A percentile compares a stretch with the other conserved stretches of the same genome.
phyloP scores from a whole-genome alignment of 768 basidiomycete species.

The Termitomyces sp. region DNA sequence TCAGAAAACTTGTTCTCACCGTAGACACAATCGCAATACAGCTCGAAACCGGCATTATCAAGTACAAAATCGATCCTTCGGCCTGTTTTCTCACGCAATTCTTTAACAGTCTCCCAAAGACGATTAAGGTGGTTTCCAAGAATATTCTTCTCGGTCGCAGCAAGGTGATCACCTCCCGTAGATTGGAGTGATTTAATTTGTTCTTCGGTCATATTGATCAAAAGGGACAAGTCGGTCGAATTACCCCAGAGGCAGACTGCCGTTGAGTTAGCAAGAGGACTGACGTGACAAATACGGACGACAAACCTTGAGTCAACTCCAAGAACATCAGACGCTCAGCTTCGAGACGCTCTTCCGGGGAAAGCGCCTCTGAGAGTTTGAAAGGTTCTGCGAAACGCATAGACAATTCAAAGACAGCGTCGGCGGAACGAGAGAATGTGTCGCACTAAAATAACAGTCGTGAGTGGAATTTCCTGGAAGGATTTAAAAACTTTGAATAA shows the following conservation, averaged over 20 bases:
- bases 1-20: slow-evolving; percentile 39
- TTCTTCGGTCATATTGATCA: slow-evolving; percentile 98
- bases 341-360: slow-evolving; percentile 56
- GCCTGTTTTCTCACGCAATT: slow-evolving; percentile 64
- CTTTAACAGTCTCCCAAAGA: slow-evolving; percentile 73
- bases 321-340: slow-evolving; percentile 84
- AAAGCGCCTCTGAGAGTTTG: slow-evolving; percentile 51
- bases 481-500: slow-evolving; percentile 15
- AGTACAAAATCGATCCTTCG: slow-evolving; percentile 80
- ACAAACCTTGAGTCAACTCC: slow-evolving; percentile 84
- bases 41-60: slow-evolving; percentile 86
- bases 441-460: slow-evolving; percentile 57
- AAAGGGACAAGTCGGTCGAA: slow-evolving; percentile 89
- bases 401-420: slow-evolving; percentile 93
- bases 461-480: slow-evolving; percentile 6
- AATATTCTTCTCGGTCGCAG: slow-evolving; percentile 95
- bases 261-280: slow-evolving; percentile 3
- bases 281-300: background rate
- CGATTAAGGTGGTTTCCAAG: slow-evolving; percentile 76
- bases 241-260: slow-evolving; percentile 95
- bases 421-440: slow-evolving; percentile 88
- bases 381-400: slow-evolving; percentile 88
- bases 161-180: slow-evolving; percentile 92
- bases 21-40: slow-evolving; percentile 86
- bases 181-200: slow-evolving; percentile 97